phyloP scores from a whole-genome alignment of 768 basidiomycete genomes.

The Rhodosporidiobolus sp. region DNA sequence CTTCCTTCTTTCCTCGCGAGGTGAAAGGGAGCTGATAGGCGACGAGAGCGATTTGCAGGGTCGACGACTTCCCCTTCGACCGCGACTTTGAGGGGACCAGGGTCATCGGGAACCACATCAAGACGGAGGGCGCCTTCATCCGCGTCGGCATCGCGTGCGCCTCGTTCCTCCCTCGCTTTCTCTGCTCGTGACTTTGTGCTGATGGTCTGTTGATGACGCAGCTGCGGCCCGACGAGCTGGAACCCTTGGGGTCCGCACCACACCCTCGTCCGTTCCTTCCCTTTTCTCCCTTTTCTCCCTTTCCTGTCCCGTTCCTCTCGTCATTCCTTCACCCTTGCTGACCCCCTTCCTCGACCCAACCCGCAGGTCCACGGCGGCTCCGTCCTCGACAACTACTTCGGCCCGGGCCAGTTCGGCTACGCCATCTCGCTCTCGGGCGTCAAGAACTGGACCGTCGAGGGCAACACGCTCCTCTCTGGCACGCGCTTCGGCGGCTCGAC shows the following conservation, averaged over 20 bases:
- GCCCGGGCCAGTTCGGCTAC: conserved; percentile 51
- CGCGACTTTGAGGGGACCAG: conserved; percentile 49
- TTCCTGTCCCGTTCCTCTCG: not conserved
- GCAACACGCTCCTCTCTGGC: conserved; percentile 44
- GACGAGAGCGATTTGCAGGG: conserved; percentile 41
- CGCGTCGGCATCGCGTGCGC: conserved; percentile 50
- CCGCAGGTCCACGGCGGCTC: conserved; percentile 47
- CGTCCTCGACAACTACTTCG: conserved; percentile 49
- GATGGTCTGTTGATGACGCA: not conserved
- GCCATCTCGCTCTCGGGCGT: conserved; percentile 51
- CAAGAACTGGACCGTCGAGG: conserved; percentile 49
- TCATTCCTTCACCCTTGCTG: no score
- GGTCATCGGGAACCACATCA: conserved; percentile 49
- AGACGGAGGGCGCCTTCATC: conserved; percentile 49
- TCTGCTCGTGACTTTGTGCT: not conserved
- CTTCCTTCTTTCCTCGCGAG: not conserved
- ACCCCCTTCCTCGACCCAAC: no score
- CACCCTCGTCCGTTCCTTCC: conserved; percentile 1
- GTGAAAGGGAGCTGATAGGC: not conserved
- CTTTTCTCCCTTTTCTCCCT: no score
- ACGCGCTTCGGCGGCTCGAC: conserved; percentile 40
- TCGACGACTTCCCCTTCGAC: conserved; percentile 51
- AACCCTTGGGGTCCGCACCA: conserved; percentile 25
- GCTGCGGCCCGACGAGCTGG: conserved; percentile 51
- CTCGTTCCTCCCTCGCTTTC: no score